A percentile compares a stretch with the other conserved stretches of the same genome.
Conservation (phyloP, 148 eudicot genomes). For the Chenopodium suecicum region DNA sequence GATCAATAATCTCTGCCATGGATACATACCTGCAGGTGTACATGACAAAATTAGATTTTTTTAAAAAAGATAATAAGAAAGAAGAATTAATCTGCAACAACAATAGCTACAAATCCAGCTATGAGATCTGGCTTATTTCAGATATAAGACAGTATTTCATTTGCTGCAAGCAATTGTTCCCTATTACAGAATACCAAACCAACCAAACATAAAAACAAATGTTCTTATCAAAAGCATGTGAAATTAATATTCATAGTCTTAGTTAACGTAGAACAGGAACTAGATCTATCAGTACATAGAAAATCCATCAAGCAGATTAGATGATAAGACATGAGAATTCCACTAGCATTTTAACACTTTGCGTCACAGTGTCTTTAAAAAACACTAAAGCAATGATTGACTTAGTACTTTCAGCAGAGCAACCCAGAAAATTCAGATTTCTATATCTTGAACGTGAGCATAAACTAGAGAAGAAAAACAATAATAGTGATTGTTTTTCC, state of each 20-base stretch:
- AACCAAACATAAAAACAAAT: not conserved
- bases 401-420: not conserved
- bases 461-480: no score
- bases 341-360: not conserved
- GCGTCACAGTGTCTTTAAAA: not conserved
- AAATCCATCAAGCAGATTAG: not conserved
- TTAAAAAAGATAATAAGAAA: not conserved
- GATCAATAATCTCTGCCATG: slow-evolving; percentile 74
- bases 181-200: not conserved
- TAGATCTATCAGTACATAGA: not conserved
- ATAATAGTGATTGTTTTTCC: not conserved
- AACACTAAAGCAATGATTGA: not conserved
- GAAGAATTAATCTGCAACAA: slow-evolving; percentile 7
- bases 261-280: not conserved
- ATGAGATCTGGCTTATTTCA: not conserved
- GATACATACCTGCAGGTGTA: slow-evolving; percentile 67
- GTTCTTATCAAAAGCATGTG: not conserved
- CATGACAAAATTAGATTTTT: slow-evolving; percentile 1
- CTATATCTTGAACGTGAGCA: not conserved
- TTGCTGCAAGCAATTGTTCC: not conserved
- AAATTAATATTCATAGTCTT: not conserved
- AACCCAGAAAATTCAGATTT: not conserved
- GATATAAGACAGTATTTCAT: not conserved
- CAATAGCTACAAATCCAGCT: not conserved
- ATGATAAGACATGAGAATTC: not conserved